phyloP scores from a whole-genome alignment of 495 filamentous ascomycete genomes.

The Aspergillus steynii region DNA sequence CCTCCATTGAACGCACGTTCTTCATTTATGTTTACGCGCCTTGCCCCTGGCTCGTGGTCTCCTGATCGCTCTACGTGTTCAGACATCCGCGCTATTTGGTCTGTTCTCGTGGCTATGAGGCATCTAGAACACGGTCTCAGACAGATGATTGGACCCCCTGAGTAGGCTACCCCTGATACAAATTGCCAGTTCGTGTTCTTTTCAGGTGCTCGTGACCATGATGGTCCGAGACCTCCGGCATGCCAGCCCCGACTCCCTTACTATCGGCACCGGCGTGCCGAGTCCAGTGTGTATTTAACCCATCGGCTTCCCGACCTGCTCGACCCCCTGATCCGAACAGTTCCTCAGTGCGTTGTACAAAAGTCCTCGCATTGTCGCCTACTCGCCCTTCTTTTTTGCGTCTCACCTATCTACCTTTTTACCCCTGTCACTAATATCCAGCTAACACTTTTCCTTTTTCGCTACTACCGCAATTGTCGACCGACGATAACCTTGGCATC shows the following conservation, averaged over 20 bases:
- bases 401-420: neutral
- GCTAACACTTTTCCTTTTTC: neutral
- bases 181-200: constrained; percentile 1
- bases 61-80: neutral
- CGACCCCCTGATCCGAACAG: neutral
- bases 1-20: neutral
- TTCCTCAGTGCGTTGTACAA: neutral
- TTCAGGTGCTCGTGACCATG: constrained; percentile 12
- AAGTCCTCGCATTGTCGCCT: neutral
- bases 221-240: constrained; percentile 14
- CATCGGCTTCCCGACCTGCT: constrained; percentile 16
- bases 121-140: neutral
- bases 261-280: constrained; percentile 13
- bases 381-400: neutral
- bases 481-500: constrained; percentile 1
- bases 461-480: constrained; percentile 4
- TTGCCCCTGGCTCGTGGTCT: neutral
- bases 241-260: constrained; percentile 6
- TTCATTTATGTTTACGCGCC: neutral
- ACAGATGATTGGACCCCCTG: neutral
- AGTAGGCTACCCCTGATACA: neutral
- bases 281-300: constrained; percentile 13
- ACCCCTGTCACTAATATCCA: neutral
- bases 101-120: neutral
- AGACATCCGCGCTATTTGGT: neutral